phyloP scores from a whole-genome alignment of 108 stramenopile genomes.

The Skeletonema tropicum region DNA sequence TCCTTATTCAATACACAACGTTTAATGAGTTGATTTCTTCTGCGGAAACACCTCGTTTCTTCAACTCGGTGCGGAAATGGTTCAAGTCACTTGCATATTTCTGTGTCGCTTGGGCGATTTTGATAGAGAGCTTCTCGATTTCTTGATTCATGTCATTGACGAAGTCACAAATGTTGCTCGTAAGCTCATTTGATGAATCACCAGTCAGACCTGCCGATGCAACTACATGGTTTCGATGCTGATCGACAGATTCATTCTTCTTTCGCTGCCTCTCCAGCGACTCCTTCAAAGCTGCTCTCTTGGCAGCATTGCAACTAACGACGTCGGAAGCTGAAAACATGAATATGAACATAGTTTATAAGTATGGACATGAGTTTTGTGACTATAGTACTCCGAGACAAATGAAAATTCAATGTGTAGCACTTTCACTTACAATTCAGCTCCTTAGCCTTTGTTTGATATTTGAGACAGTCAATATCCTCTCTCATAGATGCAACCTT shows the following conservation, averaged over 20 bases:
- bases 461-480: constrained; percentile 12
- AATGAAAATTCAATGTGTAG: too few species aligned
- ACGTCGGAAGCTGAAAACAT: not conserved
- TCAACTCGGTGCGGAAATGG: not conserved
- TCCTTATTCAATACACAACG: not conserved
- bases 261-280: constrained; percentile 21
- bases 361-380: not conserved
- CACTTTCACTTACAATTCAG: not conserved
- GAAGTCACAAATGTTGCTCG: constrained; percentile 18
- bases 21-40: not conserved
- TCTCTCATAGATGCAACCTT: constrained; percentile 5
- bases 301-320: constrained; percentile 12
- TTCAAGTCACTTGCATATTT: constrained; percentile 17
- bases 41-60: not conserved
- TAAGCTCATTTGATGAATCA: constrained; percentile 14
- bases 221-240: constrained; percentile 35
- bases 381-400: too few species aligned
- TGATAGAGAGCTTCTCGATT: constrained; percentile 18
- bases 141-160: constrained; percentile 19
- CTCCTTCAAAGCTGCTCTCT: constrained; percentile 17
- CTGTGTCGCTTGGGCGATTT: constrained; percentile 26
- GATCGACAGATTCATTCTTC: constrained; percentile 20
- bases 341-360: not conserved
- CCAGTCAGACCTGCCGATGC: constrained; percentile 37
- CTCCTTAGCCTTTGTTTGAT: constrained; percentile 12